A percentile compares a stretch with the other conserved stretches of the same genome.
phyloP scores from a whole-genome alignment of 805 yeast species.

The Barnettozyma pratensis region DNA sequence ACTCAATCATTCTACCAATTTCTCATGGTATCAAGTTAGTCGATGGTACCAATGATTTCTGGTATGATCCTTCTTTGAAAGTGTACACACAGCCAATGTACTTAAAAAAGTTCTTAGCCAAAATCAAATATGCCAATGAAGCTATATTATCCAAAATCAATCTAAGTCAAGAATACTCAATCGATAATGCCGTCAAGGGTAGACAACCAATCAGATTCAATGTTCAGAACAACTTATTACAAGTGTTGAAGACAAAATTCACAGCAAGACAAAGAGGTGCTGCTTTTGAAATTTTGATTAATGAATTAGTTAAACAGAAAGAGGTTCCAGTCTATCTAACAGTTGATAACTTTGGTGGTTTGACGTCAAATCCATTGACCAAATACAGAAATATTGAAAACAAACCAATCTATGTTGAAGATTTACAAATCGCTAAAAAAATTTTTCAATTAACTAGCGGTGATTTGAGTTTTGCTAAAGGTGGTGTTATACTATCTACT shows the following conservation, averaged over 20 bases:
- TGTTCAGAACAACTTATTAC: slow-evolving; percentile 34
- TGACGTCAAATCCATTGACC: slow-evolving; percentile 50
- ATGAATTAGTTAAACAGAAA: slow-evolving; percentile 49
- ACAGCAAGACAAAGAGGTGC: slow-evolving; percentile 34
- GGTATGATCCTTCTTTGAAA: slow-evolving; percentile 41
- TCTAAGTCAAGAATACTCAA: slow-evolving; percentile 30
- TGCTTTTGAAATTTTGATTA: slow-evolving; percentile 49
- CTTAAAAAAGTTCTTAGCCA: slow-evolving; percentile 52
- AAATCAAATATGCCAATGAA: slow-evolving; percentile 43
- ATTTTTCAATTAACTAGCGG: slow-evolving; percentile 54
- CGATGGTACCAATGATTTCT: slow-evolving; percentile 72
- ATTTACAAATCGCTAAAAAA: slow-evolving; percentile 59
- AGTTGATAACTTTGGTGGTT: slow-evolving; percentile 68
- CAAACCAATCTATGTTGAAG: slow-evolving; percentile 49
- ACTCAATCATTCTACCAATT: slow-evolving; percentile 54
- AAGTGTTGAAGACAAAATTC: slow-evolving; percentile 36
- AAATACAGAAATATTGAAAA: slow-evolving; percentile 55
- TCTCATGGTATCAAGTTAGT: slow-evolving; percentile 55
- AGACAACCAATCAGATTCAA: slow-evolving; percentile 26
- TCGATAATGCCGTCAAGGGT: slow-evolving; percentile 29
- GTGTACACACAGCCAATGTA: slow-evolving; percentile 77
- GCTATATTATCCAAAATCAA: slow-evolving; percentile 31
- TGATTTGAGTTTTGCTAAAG: slow-evolving; percentile 43
- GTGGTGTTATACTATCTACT: slow-evolving; percentile 63
- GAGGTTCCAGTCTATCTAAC: slow-evolving; percentile 57